Evolutionary conservation across 345 rosid species (phyloP).

Genomic region (Aethionema arabicum): DNA sequence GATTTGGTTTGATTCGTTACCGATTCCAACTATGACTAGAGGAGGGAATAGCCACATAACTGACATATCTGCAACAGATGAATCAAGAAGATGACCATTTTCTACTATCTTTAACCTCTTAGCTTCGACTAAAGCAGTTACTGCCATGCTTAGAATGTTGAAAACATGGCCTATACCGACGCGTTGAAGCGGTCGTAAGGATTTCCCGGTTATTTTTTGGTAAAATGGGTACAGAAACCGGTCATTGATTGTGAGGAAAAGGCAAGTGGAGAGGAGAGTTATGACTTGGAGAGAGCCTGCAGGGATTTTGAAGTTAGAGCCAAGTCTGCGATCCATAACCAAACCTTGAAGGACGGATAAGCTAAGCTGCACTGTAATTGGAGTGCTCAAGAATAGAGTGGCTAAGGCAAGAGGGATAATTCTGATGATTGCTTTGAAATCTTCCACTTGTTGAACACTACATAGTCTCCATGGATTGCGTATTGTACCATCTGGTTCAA

Average conservation of each 20-base stretch:
- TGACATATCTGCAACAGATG: constrained; percentile 33
- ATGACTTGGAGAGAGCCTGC: constrained; percentile 53
- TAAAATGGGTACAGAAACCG: constrained; percentile 43
- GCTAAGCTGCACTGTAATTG: constrained; percentile 43
- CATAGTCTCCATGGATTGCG: constrained; percentile 54
- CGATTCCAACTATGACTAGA: constrained; percentile 39
- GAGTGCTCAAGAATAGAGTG: constrained; percentile 40
- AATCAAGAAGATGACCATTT: background rate
- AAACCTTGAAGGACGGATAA: constrained; percentile 58
- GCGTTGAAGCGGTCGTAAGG: constrained; percentile 36
- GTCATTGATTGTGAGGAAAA: constrained; percentile 43
- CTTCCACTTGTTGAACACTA: constrained; percentile 56
- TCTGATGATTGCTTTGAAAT: constrained; percentile 51
- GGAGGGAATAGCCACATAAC: constrained; percentile 52
- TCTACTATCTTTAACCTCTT: too few relatives aligned
- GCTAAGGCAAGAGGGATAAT: constrained; percentile 51
- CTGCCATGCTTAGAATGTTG: constrained; percentile 31
- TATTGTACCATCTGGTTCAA: constrained; percentile 37
- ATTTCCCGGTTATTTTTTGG: constrained; percentile 32
- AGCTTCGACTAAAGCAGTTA: constrained; percentile 43
- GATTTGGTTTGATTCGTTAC: too few relatives aligned
- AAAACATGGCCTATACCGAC: constrained; percentile 49
- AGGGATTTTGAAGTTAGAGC: constrained; percentile 52
- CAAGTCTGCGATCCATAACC: constrained; percentile 49
- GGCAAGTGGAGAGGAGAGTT: constrained; percentile 36